Conservation (phyloP, 2,329 filamentous ascomycete species). For the Pseudocercospora vitis region DNA sequence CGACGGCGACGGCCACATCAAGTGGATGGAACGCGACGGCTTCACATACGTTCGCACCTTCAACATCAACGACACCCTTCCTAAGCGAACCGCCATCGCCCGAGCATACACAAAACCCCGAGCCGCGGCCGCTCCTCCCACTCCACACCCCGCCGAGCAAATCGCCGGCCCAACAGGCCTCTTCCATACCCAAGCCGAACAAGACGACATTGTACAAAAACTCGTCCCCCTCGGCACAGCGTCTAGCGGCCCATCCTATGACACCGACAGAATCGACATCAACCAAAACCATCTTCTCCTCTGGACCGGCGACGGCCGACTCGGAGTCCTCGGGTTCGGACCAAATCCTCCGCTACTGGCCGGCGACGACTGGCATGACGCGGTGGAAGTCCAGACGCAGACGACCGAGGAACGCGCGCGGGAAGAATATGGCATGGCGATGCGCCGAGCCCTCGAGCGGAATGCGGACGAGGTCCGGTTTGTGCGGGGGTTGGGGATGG, state of each 20-base stretch:
- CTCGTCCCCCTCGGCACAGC: constrained; percentile 58
- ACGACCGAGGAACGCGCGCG: constrained; percentile 49
- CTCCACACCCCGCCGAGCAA: constrained; percentile 11
- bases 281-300: constrained; percentile 68
- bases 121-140: background rate
- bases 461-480: constrained; percentile 80
- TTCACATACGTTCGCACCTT: constrained; percentile 54
- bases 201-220: constrained; percentile 76
- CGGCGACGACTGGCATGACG: constrained; percentile 39
- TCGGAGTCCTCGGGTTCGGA: constrained; percentile 66
- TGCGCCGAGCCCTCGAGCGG: constrained; percentile 71
- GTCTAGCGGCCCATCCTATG: background rate
- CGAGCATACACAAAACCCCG: background rate
- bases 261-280: constrained; percentile 28
- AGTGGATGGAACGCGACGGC: constrained; percentile 89
- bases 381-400: constrained; percentile 44
- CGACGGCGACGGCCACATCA: constrained; percentile 79
- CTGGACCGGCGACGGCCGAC: constrained; percentile 79
- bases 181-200: constrained; percentile 29
- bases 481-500: constrained; percentile 65
- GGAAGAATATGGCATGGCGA: constrained; percentile 65
- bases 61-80: constrained; percentile 55
- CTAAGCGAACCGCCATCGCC: background rate
- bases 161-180: constrained; percentile 28
- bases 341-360: constrained; percentile 39